Evolutionary conservation across 1,284 basidiomycete species (phyloP), one percentile per base, ranked within the genome.

Genomic region (Trichosporon sp.): DNA sequence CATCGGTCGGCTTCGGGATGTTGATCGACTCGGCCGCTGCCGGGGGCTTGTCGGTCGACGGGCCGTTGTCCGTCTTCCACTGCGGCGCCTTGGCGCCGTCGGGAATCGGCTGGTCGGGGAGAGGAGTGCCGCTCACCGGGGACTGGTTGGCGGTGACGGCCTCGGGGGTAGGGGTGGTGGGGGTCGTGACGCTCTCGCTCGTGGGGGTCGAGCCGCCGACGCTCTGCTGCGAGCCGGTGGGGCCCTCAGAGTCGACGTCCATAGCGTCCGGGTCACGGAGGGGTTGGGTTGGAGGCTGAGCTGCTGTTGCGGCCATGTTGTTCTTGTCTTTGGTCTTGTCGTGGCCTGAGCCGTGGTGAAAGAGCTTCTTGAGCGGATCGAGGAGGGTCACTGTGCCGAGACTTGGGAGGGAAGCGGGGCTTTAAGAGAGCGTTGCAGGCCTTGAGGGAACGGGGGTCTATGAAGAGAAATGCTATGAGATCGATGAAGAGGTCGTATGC

Each of bases 171-270:
- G 59, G 59, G 12, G 59, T 63, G 1, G 59, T 63, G 12, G 59
- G 59, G 19, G 59, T 63, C 1, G 59, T 63, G 16, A 63, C 59
- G 59, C 32, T 63, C 31, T 63, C 59, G 16, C 31, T 37, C 16
- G 59, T 63, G 12, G 59, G 59, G 19, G 59, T 63, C 59, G 59
- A 63, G 51, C 51, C 21, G 19, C 51, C 21, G n/a, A 26, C 21
- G 21, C 51, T 54, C 51, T 54, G 51, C 19, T 16, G 11, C 21
- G 54, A 56, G 26, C 26, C 56, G 31, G 35, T 16, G 31, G 59
- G 59, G 16, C 59, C 59, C 59, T 63, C 59, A 14, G 59, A 63
- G 59, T 63, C 59, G 32, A 63, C 59, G 59, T 63, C 59, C 59
- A 63, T 63, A 7, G 59, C 59, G 32, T 63, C 59, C 59, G 59